Conservation (phyloP, 2,329 filamentous ascomycete species). For the Sporothrix euskadiensis region DNA sequence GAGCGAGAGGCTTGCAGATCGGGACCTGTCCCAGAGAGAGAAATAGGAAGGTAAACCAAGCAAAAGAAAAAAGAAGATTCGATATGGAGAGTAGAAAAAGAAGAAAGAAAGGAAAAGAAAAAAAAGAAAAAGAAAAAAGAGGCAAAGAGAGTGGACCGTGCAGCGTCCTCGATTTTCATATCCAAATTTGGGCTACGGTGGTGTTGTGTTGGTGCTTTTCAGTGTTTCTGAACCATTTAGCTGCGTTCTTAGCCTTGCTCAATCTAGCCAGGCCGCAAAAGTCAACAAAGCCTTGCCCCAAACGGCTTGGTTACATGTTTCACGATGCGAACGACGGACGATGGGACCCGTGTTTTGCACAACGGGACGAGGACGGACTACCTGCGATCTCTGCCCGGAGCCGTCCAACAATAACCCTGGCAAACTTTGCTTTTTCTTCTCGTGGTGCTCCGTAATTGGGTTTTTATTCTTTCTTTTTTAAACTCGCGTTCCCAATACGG, state of each 20-base stretch:
- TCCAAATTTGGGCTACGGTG: not conserved
- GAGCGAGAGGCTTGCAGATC: constrained; percentile 13
- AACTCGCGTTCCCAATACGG: not conserved
- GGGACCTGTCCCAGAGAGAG: not conserved
- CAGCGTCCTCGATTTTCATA: not conserved
- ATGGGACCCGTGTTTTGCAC: constrained; percentile 14
- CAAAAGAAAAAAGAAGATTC: not conserved
- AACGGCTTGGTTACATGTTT: constrained; percentile 14
- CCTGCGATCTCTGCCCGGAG: not conserved
- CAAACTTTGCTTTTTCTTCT: not conserved
- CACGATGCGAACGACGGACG: constrained; percentile 9
- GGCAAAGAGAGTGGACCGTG: not conserved
- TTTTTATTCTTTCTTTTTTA: not conserved
- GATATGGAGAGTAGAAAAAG: not conserved
- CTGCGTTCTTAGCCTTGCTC: not conserved
- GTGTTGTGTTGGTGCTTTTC: not conserved
- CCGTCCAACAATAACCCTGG: not conserved
- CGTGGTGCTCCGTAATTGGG: not conserved
- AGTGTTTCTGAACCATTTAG: not conserved
- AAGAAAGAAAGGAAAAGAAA: not conserved
- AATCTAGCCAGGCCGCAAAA: not conserved
- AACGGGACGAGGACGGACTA: constrained; percentile 1
- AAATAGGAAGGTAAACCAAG: not conserved
- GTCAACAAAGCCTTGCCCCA: constrained; percentile 19
- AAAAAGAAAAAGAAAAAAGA: not conserved